Conservation (phyloP, 257 asterid genomes). For the Solanum sitiens region DNA sequence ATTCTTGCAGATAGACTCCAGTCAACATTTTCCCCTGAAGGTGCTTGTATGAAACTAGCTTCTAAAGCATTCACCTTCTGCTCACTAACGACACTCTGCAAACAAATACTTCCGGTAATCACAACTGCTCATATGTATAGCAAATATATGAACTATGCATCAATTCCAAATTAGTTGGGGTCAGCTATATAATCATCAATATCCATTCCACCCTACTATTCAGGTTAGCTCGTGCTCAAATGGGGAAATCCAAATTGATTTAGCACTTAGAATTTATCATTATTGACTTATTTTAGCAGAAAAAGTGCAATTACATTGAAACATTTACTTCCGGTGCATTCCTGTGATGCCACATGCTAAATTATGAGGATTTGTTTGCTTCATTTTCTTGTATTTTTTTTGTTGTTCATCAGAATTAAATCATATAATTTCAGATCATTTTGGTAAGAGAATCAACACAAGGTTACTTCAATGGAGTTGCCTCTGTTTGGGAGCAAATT, state of each 20-base stretch:
- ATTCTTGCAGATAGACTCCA: slow-evolving; percentile 96
- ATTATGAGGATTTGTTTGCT: background rate
- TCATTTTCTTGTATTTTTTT: background rate
- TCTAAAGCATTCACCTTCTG: slow-evolving; percentile 88
- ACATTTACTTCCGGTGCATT: background rate
- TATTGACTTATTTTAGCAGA: background rate
- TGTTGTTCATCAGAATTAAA: background rate
- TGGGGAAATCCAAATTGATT: background rate
- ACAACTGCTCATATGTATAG: background rate
- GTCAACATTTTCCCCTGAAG: slow-evolving; percentile 90
- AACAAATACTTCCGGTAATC: slow-evolving; percentile 7
- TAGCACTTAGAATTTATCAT: background rate
- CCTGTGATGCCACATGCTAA: background rate
- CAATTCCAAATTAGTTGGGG: background rate
- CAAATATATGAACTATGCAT: background rate
- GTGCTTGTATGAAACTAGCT: slow-evolving; percentile 83
- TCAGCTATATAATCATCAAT: background rate
- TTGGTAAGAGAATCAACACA: background rate
- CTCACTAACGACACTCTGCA: slow-evolving; percentile 91
- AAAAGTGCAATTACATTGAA: background rate
- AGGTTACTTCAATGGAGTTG: background rate
- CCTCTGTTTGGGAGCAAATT: background rate
- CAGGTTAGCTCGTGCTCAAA: background rate
- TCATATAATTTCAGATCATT: background rate
- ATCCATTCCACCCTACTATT: background rate